A percentile compares a stretch with the other conserved stretches of the same genome.
These are phyloP conservation scores for Calonectria pseudoreteaudii DNA, from an alignment of 2,329 filamentous ascomycete genomes.

Conservation along the genomic window DNA sequence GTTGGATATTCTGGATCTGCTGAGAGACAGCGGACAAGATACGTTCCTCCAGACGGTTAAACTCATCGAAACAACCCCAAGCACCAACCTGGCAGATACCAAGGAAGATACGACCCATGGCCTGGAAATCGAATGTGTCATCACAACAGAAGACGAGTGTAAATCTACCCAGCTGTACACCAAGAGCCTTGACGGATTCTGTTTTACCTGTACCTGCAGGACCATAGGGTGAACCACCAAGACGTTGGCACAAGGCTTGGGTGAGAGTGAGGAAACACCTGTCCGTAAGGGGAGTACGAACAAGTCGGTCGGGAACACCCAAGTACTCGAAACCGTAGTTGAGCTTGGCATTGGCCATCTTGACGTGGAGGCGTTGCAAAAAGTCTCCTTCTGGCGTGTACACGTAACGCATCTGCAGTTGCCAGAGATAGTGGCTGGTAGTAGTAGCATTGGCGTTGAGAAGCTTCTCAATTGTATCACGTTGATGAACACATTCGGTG, in stretches of 20 bases:
- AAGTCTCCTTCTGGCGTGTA: slow-evolving; percentile 86
- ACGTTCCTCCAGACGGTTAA: slow-evolving; percentile 97
- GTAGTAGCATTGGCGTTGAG: slow-evolving; percentile 79
- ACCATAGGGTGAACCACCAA: slow-evolving; percentile 97
- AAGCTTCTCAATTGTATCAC: slow-evolving; percentile 91
- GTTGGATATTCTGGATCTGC: slow-evolving; percentile 99
- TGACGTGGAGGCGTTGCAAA: slow-evolving; percentile 84
- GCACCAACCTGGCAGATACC: slow-evolving; percentile 99
- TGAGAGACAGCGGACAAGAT: slow-evolving; percentile 98
- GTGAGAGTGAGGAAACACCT: slow-evolving; percentile 98
- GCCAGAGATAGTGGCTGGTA: slow-evolving; percentile 88
- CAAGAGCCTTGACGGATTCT: slow-evolving; percentile 97
- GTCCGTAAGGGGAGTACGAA: slow-evolving; percentile 96
- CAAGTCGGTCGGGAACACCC: slow-evolving; percentile 94
- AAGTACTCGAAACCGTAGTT: slow-evolving; percentile 99
- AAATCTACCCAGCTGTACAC: slow-evolving; percentile 95
- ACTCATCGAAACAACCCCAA: slow-evolving; percentile 99
- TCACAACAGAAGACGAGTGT: slow-evolving; percentile 99
- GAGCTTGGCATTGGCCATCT: slow-evolving; percentile 96
- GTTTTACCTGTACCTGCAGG: slow-evolving; percentile 99
- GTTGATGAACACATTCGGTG: slow-evolving; percentile 98
- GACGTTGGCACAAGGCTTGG: slow-evolving; percentile 91
- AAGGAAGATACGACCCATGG: slow-evolving; percentile 99
- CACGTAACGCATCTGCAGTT: slow-evolving; percentile 96
- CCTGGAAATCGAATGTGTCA: slow-evolving; percentile 99